Evolutionary conservation across 2,329 filamentous ascomycete genomes (phyloP).

Genomic region (Xylariaceae sp.): DNA sequence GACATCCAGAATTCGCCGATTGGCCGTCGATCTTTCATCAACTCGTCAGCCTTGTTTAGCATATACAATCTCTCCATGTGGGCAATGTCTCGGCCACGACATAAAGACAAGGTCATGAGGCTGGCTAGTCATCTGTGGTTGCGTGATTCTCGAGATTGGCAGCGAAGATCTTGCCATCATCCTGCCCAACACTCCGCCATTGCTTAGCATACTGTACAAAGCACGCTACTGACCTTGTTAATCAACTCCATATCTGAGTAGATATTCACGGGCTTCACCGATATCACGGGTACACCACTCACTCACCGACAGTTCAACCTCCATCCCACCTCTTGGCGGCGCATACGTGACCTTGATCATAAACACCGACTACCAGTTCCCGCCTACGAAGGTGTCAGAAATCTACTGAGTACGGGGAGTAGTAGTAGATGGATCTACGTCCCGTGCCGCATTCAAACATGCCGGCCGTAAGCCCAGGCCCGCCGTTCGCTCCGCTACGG

Average conservation of each 20-base stretch:
- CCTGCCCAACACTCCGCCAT: not conserved
- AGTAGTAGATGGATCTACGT: not conserved
- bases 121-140: constrained; percentile 3
- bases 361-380: not conserved
- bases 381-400: not conserved
- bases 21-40: constrained; percentile 7
- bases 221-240: not conserved
- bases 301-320: not conserved
- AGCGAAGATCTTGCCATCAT: constrained; percentile 9
- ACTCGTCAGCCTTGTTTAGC: constrained; percentile 13
- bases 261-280: not conserved
- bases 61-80: not conserved
- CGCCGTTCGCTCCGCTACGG: not conserved
- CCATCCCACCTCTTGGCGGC: not conserved
- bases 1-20: constrained; percentile 9
- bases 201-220: not conserved
- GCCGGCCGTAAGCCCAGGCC: not conserved
- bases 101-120: constrained; percentile 13
- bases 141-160: not conserved
- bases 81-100: not conserved
- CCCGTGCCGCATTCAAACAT: not conserved
- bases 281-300: not conserved
- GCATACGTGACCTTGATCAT: not conserved
- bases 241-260: not conserved
- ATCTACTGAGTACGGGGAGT: not conserved